Conservation (phyloP, 1,284 basidiomycete genomes). For the Marasmius fiardii region DNA sequence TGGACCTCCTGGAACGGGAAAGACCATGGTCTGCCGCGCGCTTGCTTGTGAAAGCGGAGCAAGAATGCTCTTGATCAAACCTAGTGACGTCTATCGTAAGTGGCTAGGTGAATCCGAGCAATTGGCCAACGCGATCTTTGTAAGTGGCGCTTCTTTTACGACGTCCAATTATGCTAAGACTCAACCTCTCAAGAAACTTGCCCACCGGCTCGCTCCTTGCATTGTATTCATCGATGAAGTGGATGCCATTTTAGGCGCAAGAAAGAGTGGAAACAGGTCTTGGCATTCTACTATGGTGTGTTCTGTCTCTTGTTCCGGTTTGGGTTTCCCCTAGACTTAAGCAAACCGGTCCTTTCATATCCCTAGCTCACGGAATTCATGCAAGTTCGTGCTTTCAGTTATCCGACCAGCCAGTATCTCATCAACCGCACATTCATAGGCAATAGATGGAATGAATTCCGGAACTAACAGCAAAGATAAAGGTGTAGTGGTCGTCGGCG, state of each 20-base stretch:
- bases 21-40: constrained; percentile 8
- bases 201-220: constrained; percentile 3
- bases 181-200: neutral
- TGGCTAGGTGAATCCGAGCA: constrained; percentile 7
- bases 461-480: neutral
- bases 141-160: neutral
- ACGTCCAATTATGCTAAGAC: neutral
- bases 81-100: neutral
- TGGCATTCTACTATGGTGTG: neutral
- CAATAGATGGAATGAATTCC: constrained; percentile 5
- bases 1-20: constrained; percentile 8
- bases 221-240: constrained; percentile 7
- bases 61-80: constrained; percentile 1
- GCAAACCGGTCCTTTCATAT: too few species aligned
- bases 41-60: constrained; percentile 5
- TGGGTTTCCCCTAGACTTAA: too few species aligned
- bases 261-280: neutral
- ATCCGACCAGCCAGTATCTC: too few species aligned
- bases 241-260: constrained; percentile 1
- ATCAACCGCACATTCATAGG: too few species aligned
- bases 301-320: too few species aligned
- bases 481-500: constrained; percentile 8
- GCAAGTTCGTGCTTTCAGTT: too few species aligned
- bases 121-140: constrained; percentile 1
- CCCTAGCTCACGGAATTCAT: constrained; percentile 7